A percentile compares a stretch with the other conserved stretches of the same genome.
Evolutionary conservation across 1,284 basidiomycete species (phyloP).

Genomic region (Apiotrichum veenhuisii): DNA sequence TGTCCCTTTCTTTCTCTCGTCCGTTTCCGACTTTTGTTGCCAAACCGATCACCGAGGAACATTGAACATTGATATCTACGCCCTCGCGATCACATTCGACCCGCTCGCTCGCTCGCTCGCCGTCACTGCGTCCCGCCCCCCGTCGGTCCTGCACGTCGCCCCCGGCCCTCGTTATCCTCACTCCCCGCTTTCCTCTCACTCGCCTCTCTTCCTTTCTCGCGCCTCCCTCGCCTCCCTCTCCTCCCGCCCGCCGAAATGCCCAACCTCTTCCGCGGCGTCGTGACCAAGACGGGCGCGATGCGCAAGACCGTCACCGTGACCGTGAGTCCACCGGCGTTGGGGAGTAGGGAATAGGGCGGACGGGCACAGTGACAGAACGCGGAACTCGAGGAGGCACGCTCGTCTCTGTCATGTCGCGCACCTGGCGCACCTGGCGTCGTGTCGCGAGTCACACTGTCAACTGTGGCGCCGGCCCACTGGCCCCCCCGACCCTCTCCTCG

Average conservation of each 20-base stretch:
- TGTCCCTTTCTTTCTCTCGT: not conserved
- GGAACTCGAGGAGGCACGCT: no score
- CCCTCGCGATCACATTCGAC: no score
- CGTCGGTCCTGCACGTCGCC: not conserved
- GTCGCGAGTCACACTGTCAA: no score
- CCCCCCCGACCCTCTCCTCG: no score
- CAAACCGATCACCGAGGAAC: no score
- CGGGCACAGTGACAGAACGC: not conserved
- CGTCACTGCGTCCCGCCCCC: no score
- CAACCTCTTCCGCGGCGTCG: constrained; percentile 32
- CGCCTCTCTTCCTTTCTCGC: not conserved
- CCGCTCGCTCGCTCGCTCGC: no score
- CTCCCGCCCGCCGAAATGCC: constrained; percentile 18
- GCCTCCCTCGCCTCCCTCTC: constrained; percentile 12
- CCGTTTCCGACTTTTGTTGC: not conserved
- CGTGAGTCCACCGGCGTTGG: constrained; percentile 18
- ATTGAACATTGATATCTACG: no score
- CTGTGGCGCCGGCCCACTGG: no score
- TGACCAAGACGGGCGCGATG: constrained; percentile 42
- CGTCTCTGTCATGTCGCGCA: no score
- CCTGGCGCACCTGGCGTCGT: no score
- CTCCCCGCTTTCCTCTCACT: not conserved
- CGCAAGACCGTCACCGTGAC: constrained; percentile 43
- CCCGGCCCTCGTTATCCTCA: not conserved
- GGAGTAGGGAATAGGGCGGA: not conserved